A percentile compares a stretch with the other conserved stretches of the same genome.
phyloP scores from a whole-genome alignment of 805 yeast genomes.

The Teunomyces pallodes region DNA sequence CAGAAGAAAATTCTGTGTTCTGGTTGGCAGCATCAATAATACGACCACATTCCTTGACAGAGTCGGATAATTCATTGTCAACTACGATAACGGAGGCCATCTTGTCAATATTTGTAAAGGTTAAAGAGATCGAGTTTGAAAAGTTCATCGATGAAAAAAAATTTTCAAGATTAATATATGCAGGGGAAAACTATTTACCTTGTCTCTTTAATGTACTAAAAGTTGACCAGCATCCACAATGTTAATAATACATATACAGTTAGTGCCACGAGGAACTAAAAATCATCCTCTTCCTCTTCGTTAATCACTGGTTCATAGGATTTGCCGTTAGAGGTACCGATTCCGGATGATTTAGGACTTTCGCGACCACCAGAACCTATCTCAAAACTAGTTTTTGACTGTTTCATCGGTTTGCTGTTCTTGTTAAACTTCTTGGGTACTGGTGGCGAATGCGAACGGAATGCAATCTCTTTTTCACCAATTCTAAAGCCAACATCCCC shows the following conservation, averaged over 20 bases:
- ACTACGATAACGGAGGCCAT: constrained; percentile 46
- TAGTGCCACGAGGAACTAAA: background rate
- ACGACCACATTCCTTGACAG: constrained; percentile 38
- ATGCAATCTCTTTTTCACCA: constrained; percentile 4
- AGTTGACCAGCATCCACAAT: no score
- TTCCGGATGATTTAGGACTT: background rate
- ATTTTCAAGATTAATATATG: constrained; percentile 1
- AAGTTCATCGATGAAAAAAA: constrained; percentile 5
- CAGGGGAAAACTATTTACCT: background rate
- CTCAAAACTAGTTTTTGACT: constrained; percentile 9
- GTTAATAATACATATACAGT: no score
- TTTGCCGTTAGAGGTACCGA: constrained; percentile 1
- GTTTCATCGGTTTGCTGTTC: constrained; percentile 11
- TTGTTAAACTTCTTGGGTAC: constrained; percentile 17
- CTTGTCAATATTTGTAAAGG: constrained; percentile 2
- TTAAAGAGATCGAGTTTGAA: constrained; percentile 1
- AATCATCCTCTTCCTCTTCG: constrained; percentile 15
- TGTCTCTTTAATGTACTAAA: no score
- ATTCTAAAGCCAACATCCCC: background rate
- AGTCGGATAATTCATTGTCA: constrained; percentile 41
- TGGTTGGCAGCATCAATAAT: constrained; percentile 34
- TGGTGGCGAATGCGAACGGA: constrained; percentile 27
- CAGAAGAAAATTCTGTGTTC: constrained; percentile 25
- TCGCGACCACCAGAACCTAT: background rate
- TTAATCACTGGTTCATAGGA: constrained; percentile 14